Base-by-base conservation (phyloP, 495 filamentous ascomycete species). In the Articulospora tetracladia region DNA sequence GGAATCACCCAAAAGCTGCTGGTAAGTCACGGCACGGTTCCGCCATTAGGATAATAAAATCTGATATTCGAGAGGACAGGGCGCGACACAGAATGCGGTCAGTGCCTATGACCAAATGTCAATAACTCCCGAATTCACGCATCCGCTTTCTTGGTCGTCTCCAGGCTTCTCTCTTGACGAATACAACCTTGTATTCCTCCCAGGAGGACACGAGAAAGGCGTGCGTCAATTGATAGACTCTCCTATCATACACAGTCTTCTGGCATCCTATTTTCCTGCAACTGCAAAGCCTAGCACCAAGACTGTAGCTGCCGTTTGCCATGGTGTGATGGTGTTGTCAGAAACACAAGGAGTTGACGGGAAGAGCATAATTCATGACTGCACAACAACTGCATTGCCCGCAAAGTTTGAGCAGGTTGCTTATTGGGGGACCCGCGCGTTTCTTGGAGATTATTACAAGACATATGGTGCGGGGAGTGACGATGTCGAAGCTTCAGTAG, bases 371-470 rank as follows among this genome's bases (percentile, higher is more conserved):
- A 61, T 83, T 39, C 71, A 76, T 52, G 75, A 79, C 28, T 76
- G 72, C 49, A 70, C 66, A 13, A 81, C 79, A 0, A 83, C 80
- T 3, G 74, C 80, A 17, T 64, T 83, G 56, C 79, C 78, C 22
- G 75, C 73, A 1, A 67, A 67, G 22, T 79, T 82, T 66, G 80
- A 83, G 63, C 75, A 79, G 49, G 55, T 65, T 12, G 74, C 76
- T 3, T 83, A 75, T 50, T 79, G 77, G 75, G 67, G 72, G 1
- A 82, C 80, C 1, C 66, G 78, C 39, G 71, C 69, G 0, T 77
- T 81, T 47, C 68, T 83, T 1, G 79, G 79, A 7, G 79, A 82
- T 57, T 83, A 81, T 58, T 83, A 82, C 61, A 83, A 82, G 70
- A 83, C 79, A 2, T 83, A 79, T 58, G 80, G 79, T 1, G 74